Conservation (phyloP, 75 land plant species). For the Pinus tabuliformis region DNA sequence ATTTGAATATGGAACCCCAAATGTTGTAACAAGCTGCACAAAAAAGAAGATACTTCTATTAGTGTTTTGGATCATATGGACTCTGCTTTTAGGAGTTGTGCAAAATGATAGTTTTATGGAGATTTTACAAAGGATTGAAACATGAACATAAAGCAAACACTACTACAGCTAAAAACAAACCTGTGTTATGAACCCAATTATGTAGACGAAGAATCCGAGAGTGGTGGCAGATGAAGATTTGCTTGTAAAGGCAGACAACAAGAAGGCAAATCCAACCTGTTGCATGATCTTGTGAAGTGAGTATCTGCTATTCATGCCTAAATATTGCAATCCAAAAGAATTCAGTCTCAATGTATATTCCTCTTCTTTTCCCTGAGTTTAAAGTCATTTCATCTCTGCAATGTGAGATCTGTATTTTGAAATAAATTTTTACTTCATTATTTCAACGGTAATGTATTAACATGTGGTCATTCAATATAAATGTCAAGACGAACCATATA, state of each 20-base stretch:
- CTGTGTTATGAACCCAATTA: constrained; percentile 88
- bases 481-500: no score
- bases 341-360: no score
- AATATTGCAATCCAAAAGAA: no score
- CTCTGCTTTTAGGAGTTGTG: neutral
- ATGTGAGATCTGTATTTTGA: no score
- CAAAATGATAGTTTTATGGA: neutral
- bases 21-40: constrained; percentile 78
- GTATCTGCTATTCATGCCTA: neutral
- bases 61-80: neutral
- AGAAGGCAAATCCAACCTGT: constrained; percentile 84
- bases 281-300: neutral
- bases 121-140: neutral
- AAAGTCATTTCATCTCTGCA: no score
- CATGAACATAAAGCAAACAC: neutral
- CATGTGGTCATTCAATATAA: no score
- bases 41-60: constrained; percentile 1
- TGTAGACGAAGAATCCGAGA: constrained; percentile 77
- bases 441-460: constrained; percentile 36
- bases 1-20: constrained; percentile 74
- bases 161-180: constrained; percentile 22
- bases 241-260: constrained; percentile 89
- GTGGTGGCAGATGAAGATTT: constrained; percentile 83
- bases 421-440: no score
- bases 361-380: no score